These are phyloP conservation scores for Allomyces javanicus DNA, from an alignment of 192 early-diverging fungal species.

Conservation along the genomic window DNA sequence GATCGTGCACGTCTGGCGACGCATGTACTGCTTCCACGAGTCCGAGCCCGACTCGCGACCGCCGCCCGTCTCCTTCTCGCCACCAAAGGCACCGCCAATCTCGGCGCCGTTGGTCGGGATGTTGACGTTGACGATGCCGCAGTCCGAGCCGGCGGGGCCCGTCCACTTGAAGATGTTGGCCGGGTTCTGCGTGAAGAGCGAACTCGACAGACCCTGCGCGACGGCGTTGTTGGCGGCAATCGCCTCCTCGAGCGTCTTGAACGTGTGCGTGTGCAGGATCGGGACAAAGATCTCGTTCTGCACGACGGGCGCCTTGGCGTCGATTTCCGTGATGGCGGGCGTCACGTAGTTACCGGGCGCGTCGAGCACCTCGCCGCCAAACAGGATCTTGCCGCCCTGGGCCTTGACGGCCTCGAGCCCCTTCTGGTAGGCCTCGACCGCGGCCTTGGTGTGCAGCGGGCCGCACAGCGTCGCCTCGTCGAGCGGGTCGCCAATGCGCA, in stretches of 20 bases:
- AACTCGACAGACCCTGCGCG: slow-evolving; percentile 64
- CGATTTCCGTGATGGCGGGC: slow-evolving; percentile 75
- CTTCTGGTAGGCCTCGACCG: slow-evolving; percentile 51
- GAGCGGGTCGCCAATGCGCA: slow-evolving; percentile 74
- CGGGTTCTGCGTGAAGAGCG: slow-evolving; percentile 64
- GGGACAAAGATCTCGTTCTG: slow-evolving; percentile 92
- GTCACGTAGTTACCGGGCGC: slow-evolving; percentile 74
- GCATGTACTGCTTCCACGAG: slow-evolving; percentile 84
- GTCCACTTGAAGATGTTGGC: slow-evolving; percentile 81
- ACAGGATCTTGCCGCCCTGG: slow-evolving; percentile 69
- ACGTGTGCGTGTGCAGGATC: slow-evolving; percentile 69
- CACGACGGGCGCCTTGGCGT: slow-evolving; percentile 51
- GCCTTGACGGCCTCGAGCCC: slow-evolving; percentile 57
- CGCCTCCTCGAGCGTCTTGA: slow-evolving; percentile 61
- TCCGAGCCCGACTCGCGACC: slow-evolving; percentile 82
- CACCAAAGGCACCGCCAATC: slow-evolving; percentile 93
- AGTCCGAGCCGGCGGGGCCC: slow-evolving; percentile 75
- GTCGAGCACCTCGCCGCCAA: slow-evolving; percentile 58
- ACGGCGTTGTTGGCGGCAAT: slow-evolving; percentile 78
- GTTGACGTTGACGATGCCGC: slow-evolving; percentile 85
- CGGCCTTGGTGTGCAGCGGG: slow-evolving; percentile 71
- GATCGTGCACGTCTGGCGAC: slow-evolving; percentile 62
- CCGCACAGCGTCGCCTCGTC: slow-evolving; percentile 68
- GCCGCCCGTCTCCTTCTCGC: slow-evolving; percentile 92
- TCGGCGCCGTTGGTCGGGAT: slow-evolving; percentile 93